Percentiles rank a stretch among this genome's conserved stretches.
phyloP scores from a whole-genome alignment of 768 basidiomycete genomes.

The Dioszegia hungarica region DNA sequence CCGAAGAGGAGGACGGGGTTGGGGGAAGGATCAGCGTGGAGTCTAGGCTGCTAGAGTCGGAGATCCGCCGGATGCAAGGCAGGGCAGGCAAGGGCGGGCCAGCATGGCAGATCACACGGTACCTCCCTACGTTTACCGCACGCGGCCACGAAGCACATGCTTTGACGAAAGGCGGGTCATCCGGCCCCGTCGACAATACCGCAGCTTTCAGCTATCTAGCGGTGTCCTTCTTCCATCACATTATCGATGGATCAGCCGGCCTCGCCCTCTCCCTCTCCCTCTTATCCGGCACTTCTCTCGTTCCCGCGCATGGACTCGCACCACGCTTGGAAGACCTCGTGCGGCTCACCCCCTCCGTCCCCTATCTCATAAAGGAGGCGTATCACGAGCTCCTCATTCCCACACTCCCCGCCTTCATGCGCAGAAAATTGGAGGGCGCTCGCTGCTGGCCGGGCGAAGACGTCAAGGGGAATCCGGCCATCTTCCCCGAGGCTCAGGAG shows the following conservation, averaged over 20 bases:
- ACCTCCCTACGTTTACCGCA: too few relatives aligned
- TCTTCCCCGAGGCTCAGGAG: background rate
- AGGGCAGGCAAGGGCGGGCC: background rate
- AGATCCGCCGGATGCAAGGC: background rate
- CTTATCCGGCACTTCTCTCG: background rate
- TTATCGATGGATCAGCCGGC: background rate
- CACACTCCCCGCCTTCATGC: background rate
- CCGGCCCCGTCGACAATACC: background rate
- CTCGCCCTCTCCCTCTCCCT: slow-evolving; percentile 1
- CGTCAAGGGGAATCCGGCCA: background rate
- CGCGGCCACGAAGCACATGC: too few relatives aligned
- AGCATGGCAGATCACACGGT: slow-evolving; percentile 2
- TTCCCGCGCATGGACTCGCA: background rate
- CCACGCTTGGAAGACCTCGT: background rate
- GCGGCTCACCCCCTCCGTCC: background rate
- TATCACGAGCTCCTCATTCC: background rate
- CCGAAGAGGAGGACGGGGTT: background rate
- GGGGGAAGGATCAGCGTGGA: too few relatives aligned
- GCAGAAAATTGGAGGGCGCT: too few relatives aligned
- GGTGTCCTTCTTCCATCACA: background rate
- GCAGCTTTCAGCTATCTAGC: too few relatives aligned
- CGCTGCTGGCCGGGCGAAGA: slow-evolving; percentile 7
- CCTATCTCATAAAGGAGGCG: background rate
- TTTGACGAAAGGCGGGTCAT: background rate
- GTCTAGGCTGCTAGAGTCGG: background rate